Evolutionary conservation across 1,139 yeast genomes (phyloP), one percentile per base, ranked within the genome.

Genomic region (Debaryomyces robertsiae): DNA sequence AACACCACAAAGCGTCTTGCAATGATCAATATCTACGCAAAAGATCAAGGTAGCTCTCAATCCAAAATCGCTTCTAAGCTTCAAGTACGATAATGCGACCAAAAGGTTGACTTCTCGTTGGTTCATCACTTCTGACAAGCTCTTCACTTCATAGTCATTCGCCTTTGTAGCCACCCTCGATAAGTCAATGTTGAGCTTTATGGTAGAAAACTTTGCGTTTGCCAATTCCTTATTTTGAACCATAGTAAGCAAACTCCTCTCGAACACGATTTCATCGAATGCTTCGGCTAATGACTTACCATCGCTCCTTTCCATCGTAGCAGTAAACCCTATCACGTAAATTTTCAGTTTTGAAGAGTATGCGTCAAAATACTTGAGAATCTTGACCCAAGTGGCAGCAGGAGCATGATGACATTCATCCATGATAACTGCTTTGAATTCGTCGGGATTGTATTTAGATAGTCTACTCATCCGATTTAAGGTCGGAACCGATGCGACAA

Each of bases 371-470:
- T 86, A 73, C 4, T 68, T 58, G 40, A 89, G 61, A 1, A 90
- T 72, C 31, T 73, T 71, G 11, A 65, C 35, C 69, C 93, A 93
- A 0, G 91, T 73, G 10, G 61, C 55, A 0, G 96, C 93, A 0
- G 88, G 85, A 0, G 96, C 84, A 63, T 91, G 98, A 54, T 91
- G 98, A 36, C 96, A 95, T 58, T 91, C 98, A 60, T 91, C 98
- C 1, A 91, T 71, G 16, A 91, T 82, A 17, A 93, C 78, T 24
- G 90, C 70, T 54, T 88, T 85, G 63, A 77, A 84, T 13, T 79
- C 76, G 1, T 43, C 41, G 0, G 90, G 84, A 39, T 79, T 60
- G 51, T 83, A 86, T 39, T 69, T 63, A 2, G 63, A 61, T 13
- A 88, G 60, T 36, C 97, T 64, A 0, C 66, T 53, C 27, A 50